These are phyloP conservation scores for Talaromyces sp. DNA, from an alignment of 2,329 filamentous ascomycete species.

Conservation along the genomic window DNA sequence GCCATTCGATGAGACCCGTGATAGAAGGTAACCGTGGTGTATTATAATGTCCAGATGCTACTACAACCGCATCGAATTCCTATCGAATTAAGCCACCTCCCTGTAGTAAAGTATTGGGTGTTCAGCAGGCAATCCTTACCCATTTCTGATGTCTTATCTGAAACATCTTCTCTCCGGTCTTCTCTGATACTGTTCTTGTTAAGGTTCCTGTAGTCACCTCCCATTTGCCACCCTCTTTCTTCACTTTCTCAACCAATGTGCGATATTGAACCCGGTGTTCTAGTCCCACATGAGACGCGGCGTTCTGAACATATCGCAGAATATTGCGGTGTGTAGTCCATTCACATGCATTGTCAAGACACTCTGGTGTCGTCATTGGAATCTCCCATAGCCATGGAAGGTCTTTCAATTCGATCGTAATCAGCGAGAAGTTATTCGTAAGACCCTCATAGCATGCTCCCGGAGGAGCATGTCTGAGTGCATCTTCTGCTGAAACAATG, in stretches of 20 bases:
- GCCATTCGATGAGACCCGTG: constrained; percentile 47
- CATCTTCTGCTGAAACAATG: constrained; percentile 15
- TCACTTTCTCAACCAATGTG: not conserved
- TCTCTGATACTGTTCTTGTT: not conserved
- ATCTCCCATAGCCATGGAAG: constrained; percentile 13
- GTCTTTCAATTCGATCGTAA: constrained; percentile 7
- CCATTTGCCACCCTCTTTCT: constrained; percentile 12
- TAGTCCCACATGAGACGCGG: not conserved
- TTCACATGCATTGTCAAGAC: constrained; percentile 3
- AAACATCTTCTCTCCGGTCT: not conserved
- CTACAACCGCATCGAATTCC: constrained; percentile 50
- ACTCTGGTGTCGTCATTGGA: not conserved
- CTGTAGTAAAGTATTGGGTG: not conserved
- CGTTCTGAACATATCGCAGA: constrained; percentile 4
- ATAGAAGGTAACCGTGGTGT: constrained; percentile 50
- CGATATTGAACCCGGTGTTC: not conserved
- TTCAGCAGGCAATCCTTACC: not conserved
- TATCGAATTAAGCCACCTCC: not conserved
- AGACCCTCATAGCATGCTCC: constrained; percentile 11
- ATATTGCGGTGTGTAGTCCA: constrained; percentile 12
- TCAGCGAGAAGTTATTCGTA: constrained; percentile 14
- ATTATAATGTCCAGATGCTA: constrained; percentile 56
- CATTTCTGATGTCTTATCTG: not conserved
- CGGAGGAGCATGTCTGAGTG: constrained; percentile 2
- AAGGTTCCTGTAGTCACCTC: not conserved